A percentile compares a stretch with the other conserved stretches of the same genome.
Evolutionary conservation across 2,329 filamentous ascomycete species (phyloP).

Genomic region (Chaetomiaceae sp.): DNA sequence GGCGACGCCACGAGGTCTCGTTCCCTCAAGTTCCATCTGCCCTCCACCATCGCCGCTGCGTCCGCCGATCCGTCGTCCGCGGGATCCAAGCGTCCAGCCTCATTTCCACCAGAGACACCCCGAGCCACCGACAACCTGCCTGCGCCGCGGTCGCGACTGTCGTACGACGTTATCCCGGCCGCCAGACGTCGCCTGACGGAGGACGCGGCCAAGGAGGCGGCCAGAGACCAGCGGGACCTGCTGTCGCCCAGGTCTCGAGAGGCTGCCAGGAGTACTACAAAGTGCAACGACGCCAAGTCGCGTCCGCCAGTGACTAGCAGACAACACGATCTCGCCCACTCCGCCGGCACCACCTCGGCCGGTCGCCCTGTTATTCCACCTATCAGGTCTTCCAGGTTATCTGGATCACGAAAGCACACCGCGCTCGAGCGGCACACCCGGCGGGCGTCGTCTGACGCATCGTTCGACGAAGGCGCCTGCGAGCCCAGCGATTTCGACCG

Average conservation of each 20-base stretch:
- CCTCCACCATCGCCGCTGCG: constrained; percentile 21
- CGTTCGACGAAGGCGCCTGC: constrained; percentile 35
- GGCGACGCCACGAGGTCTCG: constrained; percentile 26
- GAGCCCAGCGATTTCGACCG: constrained; percentile 43
- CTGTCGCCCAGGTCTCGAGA: constrained; percentile 35
- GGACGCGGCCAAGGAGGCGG: constrained; percentile 31
- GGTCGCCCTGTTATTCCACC: constrained; percentile 40
- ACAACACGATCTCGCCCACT: constrained; percentile 28
- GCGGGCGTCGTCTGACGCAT: constrained; percentile 38
- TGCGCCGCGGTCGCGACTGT: constrained; percentile 25
- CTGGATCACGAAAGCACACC: constrained; percentile 50
- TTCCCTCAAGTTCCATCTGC: constrained; percentile 34
- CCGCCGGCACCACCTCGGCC: constrained; percentile 22
- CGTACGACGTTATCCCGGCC: constrained; percentile 25
- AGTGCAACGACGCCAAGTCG: constrained; percentile 45
- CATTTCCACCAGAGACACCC: constrained; percentile 34
- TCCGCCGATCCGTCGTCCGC: constrained; percentile 17
- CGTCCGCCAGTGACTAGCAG: constrained; percentile 48
- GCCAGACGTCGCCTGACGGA: constrained; percentile 25
- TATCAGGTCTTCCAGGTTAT: constrained; percentile 51
- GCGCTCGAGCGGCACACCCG: constrained; percentile 46
- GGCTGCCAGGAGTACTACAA: constrained; percentile 35
- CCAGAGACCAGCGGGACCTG: constrained; percentile 42
- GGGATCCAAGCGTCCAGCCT: constrained; percentile 30
- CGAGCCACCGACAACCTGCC: constrained; percentile 19